These are phyloP conservation scores for Saposhnikovia divaricata DNA, from an alignment of 129 eudicot species.

Conservation along the genomic window DNA sequence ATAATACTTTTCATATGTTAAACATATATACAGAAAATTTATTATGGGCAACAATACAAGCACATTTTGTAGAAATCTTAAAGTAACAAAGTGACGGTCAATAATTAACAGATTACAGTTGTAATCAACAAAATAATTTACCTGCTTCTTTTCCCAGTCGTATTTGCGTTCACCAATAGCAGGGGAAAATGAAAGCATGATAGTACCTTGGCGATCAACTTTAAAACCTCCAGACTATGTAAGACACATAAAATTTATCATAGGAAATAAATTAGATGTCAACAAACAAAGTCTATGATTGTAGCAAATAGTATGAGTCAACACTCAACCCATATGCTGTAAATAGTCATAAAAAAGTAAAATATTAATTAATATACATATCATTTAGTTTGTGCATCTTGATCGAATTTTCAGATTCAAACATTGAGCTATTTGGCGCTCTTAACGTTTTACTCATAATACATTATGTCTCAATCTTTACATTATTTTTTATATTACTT, in stretches of 20 bases:
- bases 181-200: conserved; percentile 68
- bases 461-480: background rate
- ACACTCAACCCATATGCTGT: background rate
- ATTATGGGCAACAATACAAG: background rate
- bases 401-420: background rate
- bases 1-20: background rate
- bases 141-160: conserved; percentile 88
- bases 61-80: background rate
- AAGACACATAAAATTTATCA: conserved; percentile 5
- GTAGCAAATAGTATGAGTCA: background rate
- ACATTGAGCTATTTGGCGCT: background rate
- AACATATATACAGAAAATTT: background rate
- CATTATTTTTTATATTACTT: background rate
- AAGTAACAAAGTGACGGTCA: background rate
- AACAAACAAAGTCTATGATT: background rate
- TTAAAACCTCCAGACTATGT: conserved; percentile 58
- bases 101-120: background rate
- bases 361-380: background rate
- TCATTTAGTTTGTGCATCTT: background rate
- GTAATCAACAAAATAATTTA: conserved; percentile 8
- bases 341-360: too few relatives aligned
- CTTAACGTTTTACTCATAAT: background rate
- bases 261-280: background rate
- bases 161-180: conserved; percentile 91
- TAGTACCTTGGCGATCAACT: conserved; percentile 62